phyloP scores from a whole-genome alignment of 345 rosid species.

The Eutrema yunnanense region DNA sequence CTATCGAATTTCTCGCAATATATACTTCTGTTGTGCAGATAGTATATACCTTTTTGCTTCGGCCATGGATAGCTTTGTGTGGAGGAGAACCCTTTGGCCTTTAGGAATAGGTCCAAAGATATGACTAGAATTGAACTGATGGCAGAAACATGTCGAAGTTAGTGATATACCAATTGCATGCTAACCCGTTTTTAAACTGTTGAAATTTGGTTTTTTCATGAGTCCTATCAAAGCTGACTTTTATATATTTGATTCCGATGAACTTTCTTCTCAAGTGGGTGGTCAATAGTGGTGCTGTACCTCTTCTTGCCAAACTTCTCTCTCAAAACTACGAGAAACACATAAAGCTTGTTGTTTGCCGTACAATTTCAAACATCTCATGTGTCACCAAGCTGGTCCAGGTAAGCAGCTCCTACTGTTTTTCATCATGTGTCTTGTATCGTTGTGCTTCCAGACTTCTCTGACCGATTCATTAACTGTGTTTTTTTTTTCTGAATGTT shows the following conservation, averaged over 20 bases:
- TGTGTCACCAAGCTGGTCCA: slow-evolving; percentile 89
- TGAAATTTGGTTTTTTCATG: neutral
- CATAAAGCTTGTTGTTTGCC: slow-evolving; percentile 54
- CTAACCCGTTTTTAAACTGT: neutral
- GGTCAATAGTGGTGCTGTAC: slow-evolving; percentile 62
- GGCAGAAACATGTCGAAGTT: too few relatives aligned
- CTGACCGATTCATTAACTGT: neutral
- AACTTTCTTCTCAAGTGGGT: slow-evolving; percentile 41
- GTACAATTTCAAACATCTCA: slow-evolving; percentile 63
- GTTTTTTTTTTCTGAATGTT: neutral
- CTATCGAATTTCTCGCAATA: too few relatives aligned
- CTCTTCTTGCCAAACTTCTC: slow-evolving; percentile 64
- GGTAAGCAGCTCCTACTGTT: slow-evolving; percentile 30
- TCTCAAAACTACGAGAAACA: slow-evolving; percentile 56
- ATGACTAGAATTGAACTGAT: too few relatives aligned
- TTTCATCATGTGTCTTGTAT: neutral
- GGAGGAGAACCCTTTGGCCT: too few relatives aligned
- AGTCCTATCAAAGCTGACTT: neutral
- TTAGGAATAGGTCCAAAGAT: too few relatives aligned
- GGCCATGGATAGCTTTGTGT: too few relatives aligned
- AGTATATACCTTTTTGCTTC: too few relatives aligned
- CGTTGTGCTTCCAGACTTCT: neutral
- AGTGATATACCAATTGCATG: too few relatives aligned
- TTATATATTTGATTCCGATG: neutral
- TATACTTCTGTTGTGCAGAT: too few relatives aligned